Conservation (phyloP, 1,284 basidiomycete genomes). For the Vanrija sp. region DNA sequence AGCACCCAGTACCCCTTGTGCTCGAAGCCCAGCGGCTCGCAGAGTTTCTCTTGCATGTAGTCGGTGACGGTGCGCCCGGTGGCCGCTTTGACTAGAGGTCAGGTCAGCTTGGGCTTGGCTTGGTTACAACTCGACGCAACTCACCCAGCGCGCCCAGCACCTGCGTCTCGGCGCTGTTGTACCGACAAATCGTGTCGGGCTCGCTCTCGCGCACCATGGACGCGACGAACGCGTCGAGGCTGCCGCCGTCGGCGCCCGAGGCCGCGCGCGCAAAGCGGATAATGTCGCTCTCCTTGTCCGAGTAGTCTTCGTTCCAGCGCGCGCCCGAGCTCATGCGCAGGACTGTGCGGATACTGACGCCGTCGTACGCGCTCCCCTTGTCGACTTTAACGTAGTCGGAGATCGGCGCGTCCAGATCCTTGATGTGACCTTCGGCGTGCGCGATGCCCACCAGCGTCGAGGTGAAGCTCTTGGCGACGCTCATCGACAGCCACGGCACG, state of each 20-base stretch:
- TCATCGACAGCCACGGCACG: background rate
- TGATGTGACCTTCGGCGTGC: background rate
- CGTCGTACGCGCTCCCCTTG: background rate
- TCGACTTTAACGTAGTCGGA: background rate
- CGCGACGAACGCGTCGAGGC: background rate
- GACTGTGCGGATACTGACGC: background rate
- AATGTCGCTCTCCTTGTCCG: background rate
- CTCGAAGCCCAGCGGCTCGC: background rate
- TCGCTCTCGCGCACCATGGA: conserved; percentile 1
- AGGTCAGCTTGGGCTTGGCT: no score
- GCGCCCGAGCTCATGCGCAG: background rate
- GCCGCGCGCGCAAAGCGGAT: background rate
- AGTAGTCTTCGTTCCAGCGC: conserved; percentile 1
- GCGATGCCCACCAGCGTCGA: conserved; percentile 1
- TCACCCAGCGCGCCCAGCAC: background rate
- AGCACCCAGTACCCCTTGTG: background rate
- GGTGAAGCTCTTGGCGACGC: background rate
- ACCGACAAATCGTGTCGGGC: background rate
- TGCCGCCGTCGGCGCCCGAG: background rate
- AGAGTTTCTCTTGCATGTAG: conserved; percentile 2
- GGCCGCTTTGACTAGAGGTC: background rate
- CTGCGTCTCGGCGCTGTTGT: conserved; percentile 2
- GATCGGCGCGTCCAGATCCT: background rate
- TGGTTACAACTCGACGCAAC: no score
- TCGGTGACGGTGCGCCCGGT: background rate